Evolutionary conservation across 495 filamentous ascomycete species (phyloP).

Genomic region (Penicillium verhagenii): DNA sequence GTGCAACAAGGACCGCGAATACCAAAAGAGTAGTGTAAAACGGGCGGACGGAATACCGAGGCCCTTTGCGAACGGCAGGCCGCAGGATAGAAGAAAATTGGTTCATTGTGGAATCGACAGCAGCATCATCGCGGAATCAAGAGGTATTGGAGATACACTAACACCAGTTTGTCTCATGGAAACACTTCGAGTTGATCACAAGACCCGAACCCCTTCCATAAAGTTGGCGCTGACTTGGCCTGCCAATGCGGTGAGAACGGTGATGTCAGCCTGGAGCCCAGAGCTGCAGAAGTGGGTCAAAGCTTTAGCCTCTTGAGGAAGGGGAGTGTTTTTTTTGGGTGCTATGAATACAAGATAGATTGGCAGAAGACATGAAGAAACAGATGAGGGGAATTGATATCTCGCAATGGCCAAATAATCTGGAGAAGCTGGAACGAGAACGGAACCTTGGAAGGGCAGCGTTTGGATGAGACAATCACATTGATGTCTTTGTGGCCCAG

Average conservation of each 20-base stretch:
- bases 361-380: not conserved
- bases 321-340: not conserved
- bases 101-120: slow-evolving; percentile 24
- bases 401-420: not conserved
- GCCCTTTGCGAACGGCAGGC: slow-evolving; percentile 24
- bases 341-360: not conserved
- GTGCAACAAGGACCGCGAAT: slow-evolving; percentile 26
- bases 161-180: not conserved
- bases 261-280: slow-evolving; percentile 26
- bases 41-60: slow-evolving; percentile 37
- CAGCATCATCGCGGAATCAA: slow-evolving; percentile 29
- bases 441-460: not conserved
- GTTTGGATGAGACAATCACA: not conserved
- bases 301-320: slow-evolving; percentile 16
- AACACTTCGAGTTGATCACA: not conserved
- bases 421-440: not conserved
- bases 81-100: slow-evolving; percentile 23
- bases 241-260: slow-evolving; percentile 22
- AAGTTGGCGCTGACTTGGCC: slow-evolving; percentile 3
- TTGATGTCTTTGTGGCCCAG: slow-evolving; percentile 3
- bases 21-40: slow-evolving; percentile 37
- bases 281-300: slow-evolving; percentile 23
- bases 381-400: not conserved
- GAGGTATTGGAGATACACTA: not conserved
- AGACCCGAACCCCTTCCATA: slow-evolving; percentile 4